Conservation (phyloP, 2,329 filamentous ascomycete genomes). For the Ophiostoma quercus region DNA sequence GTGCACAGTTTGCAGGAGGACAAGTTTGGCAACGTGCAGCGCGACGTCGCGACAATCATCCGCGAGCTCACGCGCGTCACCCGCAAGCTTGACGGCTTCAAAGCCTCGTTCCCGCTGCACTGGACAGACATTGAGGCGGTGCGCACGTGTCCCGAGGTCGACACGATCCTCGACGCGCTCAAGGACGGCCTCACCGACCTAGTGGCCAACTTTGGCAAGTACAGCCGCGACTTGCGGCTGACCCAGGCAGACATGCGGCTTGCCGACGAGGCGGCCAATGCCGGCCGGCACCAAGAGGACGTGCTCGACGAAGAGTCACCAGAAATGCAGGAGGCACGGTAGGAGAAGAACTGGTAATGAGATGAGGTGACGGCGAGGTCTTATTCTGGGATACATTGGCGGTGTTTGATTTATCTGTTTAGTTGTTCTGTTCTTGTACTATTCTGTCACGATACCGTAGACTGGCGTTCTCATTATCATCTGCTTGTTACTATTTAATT, state of each 20-base stretch:
- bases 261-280: slow-evolving; percentile 58
- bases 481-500: background rate
- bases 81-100: slow-evolving; percentile 63
- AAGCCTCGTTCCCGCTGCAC: slow-evolving; percentile 55
- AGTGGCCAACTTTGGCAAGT: slow-evolving; percentile 67
- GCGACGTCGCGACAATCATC: slow-evolving; percentile 70
- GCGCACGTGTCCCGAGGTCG: slow-evolving; percentile 60
- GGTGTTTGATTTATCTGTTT: slow-evolving; percentile 5
- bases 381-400: slow-evolving; percentile 8
- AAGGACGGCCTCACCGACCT: slow-evolving; percentile 61
- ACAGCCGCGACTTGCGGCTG: slow-evolving; percentile 64
- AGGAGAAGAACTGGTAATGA: background rate
- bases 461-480: slow-evolving; percentile 5
- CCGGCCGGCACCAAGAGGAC: slow-evolving; percentile 27
- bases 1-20: slow-evolving; percentile 75
- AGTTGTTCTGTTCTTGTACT: background rate
- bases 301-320: background rate
- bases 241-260: slow-evolving; percentile 64
- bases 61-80: slow-evolving; percentile 66
- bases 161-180: slow-evolving; percentile 61
- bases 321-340: slow-evolving; percentile 21
- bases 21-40: slow-evolving; percentile 76
- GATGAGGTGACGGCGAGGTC: background rate
- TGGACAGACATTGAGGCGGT: slow-evolving; percentile 70
- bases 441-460: slow-evolving; percentile 18